A percentile compares a stretch with the other conserved stretches of the same genome.
These are phyloP conservation scores for Glonium stellatum DNA, from an alignment of 495 filamentous ascomycete species.

Conservation along the genomic window DNA sequence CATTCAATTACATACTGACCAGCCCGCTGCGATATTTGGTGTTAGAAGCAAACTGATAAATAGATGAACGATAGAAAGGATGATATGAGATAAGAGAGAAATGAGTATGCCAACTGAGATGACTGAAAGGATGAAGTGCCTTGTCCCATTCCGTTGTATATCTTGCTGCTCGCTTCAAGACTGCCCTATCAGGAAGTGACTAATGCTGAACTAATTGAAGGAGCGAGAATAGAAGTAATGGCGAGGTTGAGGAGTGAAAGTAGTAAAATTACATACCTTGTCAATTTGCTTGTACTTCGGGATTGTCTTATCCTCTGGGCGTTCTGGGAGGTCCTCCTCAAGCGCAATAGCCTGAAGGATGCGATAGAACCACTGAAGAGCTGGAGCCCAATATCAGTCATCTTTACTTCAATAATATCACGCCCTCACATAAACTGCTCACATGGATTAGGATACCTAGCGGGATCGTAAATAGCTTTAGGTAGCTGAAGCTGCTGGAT, in stretches of 20 bases:
- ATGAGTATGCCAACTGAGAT: background rate
- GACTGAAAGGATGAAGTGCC: background rate
- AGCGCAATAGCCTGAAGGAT: slow-evolving; percentile 88
- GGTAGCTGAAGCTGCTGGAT: slow-evolving; percentile 87
- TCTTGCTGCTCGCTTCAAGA: too few relatives aligned
- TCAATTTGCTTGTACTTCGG: slow-evolving; percentile 80
- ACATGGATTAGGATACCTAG: slow-evolving; percentile 84
- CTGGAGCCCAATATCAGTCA: slow-evolving; percentile 17
- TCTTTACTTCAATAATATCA: background rate
- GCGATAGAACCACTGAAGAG: slow-evolving; percentile 95
- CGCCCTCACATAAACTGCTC: slow-evolving; percentile 10
- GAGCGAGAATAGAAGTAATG: background rate
- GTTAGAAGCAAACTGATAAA: background rate
- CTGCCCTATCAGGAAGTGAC: too few relatives aligned
- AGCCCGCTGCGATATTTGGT: slow-evolving; percentile 46
- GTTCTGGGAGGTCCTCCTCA: slow-evolving; percentile 81
- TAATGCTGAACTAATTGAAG: background rate
- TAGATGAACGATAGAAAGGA: background rate
- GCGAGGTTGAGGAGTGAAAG: background rate
- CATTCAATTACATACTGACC: slow-evolving; percentile 72
- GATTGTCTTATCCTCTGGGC: slow-evolving; percentile 72
- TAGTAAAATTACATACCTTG: slow-evolving; percentile 47
- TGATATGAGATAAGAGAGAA: background rate
- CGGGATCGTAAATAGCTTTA: slow-evolving; percentile 71
- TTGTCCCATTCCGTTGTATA: too few relatives aligned